Conservation (phyloP, 495 filamentous ascomycete genomes). For the Bryoglossum gracile region DNA sequence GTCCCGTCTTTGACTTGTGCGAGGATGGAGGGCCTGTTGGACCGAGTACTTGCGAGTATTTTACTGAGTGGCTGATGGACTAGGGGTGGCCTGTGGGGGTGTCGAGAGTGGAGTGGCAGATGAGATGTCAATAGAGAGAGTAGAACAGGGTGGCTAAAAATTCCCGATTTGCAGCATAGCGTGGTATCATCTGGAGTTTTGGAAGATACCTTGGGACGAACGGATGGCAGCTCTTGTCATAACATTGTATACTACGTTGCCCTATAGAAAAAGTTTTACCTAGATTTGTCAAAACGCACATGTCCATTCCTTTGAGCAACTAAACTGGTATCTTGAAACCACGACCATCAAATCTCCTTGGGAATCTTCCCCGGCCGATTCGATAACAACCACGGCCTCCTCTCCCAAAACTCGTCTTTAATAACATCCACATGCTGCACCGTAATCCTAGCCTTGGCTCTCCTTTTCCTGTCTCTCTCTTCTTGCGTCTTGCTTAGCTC, state of each 20-base stretch:
- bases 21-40: slow-evolving; percentile 81
- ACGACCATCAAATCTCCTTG: slow-evolving; percentile 39
- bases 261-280: too few relatives aligned
- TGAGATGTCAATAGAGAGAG: neutral
- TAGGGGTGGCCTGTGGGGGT: neutral
- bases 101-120: neutral
- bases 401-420: slow-evolving; percentile 86
- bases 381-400: slow-evolving; percentile 76
- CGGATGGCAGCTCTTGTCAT: too few relatives aligned
- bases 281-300: slow-evolving; percentile 21
- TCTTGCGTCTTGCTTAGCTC: slow-evolving; percentile 62
- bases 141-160: neutral
- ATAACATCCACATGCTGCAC: slow-evolving; percentile 89
- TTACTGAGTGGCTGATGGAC: slow-evolving; percentile 63
- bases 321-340: slow-evolving; percentile 8
- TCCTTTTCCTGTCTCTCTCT: slow-evolving; percentile 70
- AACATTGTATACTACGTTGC: too few relatives aligned
- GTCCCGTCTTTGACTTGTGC: slow-evolving; percentile 91
- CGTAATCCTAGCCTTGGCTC: slow-evolving; percentile 67
- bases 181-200: slow-evolving; percentile 18
- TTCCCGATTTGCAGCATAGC: slow-evolving; percentile 15
- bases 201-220: slow-evolving; percentile 25
- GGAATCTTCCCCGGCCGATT: slow-evolving; percentile 64
- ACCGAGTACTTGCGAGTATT: slow-evolving; percentile 86
- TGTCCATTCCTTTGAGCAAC: slow-evolving; percentile 1